Evolutionary conservation across 1,284 basidiomycete genomes (phyloP), one percentile per base, ranked within the genome.

Genomic region (Hemileia vastatrix): DNA sequence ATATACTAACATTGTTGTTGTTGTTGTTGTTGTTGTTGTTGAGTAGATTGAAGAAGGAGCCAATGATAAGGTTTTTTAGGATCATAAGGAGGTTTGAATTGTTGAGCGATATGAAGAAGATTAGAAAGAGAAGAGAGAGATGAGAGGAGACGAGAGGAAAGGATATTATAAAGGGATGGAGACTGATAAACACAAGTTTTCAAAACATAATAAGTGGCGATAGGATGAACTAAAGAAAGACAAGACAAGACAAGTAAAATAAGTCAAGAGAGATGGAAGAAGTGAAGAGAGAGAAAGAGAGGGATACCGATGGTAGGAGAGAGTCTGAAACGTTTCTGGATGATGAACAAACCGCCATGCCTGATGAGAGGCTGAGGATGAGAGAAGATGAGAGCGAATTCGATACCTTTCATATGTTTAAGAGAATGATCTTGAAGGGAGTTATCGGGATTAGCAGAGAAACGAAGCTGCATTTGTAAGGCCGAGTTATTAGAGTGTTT

Each of bases 401-500:
- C 88, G 65, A 88, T 79, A 53, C 88, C 88, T 50, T 82, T 84
- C 76, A 91, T 88, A 21, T 86, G 85, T 76, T 87, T 90, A 68
- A 56, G 57, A 44, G 40, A 57, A 55, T 54, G 65, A 54, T 63
- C 57, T 23, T 36, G 18, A 33, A 57, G 11, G 31, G 15, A 18
- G 8, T 50, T 31, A 65, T 64, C 21, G 11, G 19, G 73, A 82
- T 65, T 71, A 86, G 66, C 45, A 0, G 63, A 64, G 32, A 68
- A 71, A 60, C 64, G 61, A 62, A 66, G 90, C 76, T 91, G 88
- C 88, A 91, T 91, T 69, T 87, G 84, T 50, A 91, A 78, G 27
- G 87, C 84, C 72, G 90, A 86, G 73, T 91, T 91, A 76, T 86
- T 90, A 76, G 87, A 89, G 76, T 87, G 84, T 74, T 88, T 87